Base-by-base conservation (phyloP, 2,329 filamentous ascomycete genomes). In the Alternaria conjuncta region DNA sequence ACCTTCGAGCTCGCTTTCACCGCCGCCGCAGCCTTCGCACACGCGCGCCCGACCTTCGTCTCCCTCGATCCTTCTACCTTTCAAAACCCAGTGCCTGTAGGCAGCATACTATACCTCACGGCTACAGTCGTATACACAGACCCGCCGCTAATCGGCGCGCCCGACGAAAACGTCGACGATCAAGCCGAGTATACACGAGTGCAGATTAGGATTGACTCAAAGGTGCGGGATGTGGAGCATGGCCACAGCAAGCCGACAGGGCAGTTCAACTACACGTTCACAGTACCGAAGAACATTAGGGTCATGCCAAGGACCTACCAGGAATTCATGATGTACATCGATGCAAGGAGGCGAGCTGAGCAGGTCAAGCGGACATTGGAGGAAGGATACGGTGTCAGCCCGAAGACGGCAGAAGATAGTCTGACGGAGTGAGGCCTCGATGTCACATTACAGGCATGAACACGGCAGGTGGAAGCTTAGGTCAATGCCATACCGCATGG, bases 1-100 rank as follows among this genome's bases (percentile, higher is more conserved):
- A 91, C 90, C 0, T 93, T 92, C 71, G 91, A 93, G 79, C 84
- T 93, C 7, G 90, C 91, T 2, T 93, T 93, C 80, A 92, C 90
- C 76, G 91, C 89, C 72, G 90, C 89, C 1, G 89, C 90, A 2
- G 88, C 88, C 9, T 92, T 92, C 74, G 87, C 90, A 0, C 90
- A 92, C 74, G 85, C 87, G 2, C 84, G 90, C 4, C 90, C 90
- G 2, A 90, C 88, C 15, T 93, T 93, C 82, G 83, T 93, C 55
- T 90, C 88, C 8, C 86, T 92, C 32, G 91, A 93, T 67, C 91
- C 91, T 0, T 90, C 87, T 66, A 92, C 90, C 0, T 93, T 93
- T 75, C 87, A 91, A 65, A 92, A 92, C 68, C 90, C 91, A 0
- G 91, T 93, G 0, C 91, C 91, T 0, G 90, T 93, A 2, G 91